These are phyloP conservation scores for Puccinia brachypodii DNA, from an alignment of 1,284 basidiomycete species.

Conservation along the genomic window DNA sequence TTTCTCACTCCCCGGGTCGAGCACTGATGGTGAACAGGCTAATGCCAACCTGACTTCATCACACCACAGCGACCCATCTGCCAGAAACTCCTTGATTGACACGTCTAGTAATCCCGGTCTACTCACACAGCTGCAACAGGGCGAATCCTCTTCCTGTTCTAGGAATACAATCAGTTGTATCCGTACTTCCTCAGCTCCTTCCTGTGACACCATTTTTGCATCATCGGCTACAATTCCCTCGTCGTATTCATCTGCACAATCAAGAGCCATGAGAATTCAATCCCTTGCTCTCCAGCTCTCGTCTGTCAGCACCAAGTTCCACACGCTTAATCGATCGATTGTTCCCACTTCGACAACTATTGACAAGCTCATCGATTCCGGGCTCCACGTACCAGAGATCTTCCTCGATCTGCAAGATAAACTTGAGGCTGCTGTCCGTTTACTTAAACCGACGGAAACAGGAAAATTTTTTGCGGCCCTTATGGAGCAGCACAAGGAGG, in stretches of 20 bases:
- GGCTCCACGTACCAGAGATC: slow-evolving; percentile 38
- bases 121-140: neutral
- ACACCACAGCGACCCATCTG: neutral
- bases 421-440: slow-evolving; percentile 27
- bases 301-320: slow-evolving; percentile 35
- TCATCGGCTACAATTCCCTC: neutral
- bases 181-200: neutral
- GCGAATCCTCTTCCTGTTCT: neutral
- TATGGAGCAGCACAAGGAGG: slow-evolving; percentile 41
- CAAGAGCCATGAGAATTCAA: slow-evolving; percentile 43
- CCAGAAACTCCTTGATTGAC: neutral
- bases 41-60: neutral
- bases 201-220: neutral
- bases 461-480: slow-evolving; percentile 25
- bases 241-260: slow-evolving; percentile 36
- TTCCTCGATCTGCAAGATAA: slow-evolving; percentile 43
- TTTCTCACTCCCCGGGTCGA: neutral
- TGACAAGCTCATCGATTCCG: slow-evolving; percentile 35
- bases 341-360: slow-evolving; percentile 37
- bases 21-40: slow-evolving; percentile 6
- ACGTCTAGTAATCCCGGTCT: neutral
- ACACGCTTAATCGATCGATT: slow-evolving; percentile 30
- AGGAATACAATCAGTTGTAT: neutral
- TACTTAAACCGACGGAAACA: slow-evolving; percentile 10
- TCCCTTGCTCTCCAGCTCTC: slow-evolving; percentile 43